Evolutionary conservation across 148 eudicot species (phyloP), one percentile per base, ranked within the genome.

Genomic region (Silene latifolia): DNA sequence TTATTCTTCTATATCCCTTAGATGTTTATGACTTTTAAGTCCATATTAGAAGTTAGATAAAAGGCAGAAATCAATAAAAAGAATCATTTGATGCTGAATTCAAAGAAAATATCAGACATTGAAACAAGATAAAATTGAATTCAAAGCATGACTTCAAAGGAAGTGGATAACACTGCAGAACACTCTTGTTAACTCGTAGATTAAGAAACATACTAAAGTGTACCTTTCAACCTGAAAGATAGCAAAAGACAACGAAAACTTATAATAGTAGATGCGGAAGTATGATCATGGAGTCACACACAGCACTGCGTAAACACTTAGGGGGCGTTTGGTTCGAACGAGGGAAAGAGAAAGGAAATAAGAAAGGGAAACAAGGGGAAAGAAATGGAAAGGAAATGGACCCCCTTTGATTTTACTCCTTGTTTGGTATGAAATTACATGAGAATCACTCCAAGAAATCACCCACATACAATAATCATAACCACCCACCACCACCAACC

Each of bases 21-120:
- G 17, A 25, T 9, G 65, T 65, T 65, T 24, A 39, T 6, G 71
- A 67, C 54, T 19, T 35, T 17, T 66, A 66, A 18, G 23, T 39
- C 23, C 53, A 44, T 67, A 12, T 67, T 42, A 19, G 54, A 29
- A 35, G 47, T 29, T 29, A 18, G 14, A 29, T 65, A 32, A 15
- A 65, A 65, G 69, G 69, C 69, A 65, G 69, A 6, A 15, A 54
- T 53, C 61, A 70, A 70, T 51, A 51, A 21, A 70, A 23, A 19
- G 21, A 70, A 70, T 27, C 61, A 70, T 13, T 60, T 21, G 5
- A 20, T 68, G 57, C 21, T 13, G 15, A 12, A 5, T 47, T 68
- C 57, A 68, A 68, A 47, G 29, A 68, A 39, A 10, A 68, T 0
- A 61, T 63, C 39, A 27, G 44, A 5, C 35, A 25, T 12, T 13